phyloP scores from a whole-genome alignment of 305 asterid genomes.

The Solanum hybrid region DNA sequence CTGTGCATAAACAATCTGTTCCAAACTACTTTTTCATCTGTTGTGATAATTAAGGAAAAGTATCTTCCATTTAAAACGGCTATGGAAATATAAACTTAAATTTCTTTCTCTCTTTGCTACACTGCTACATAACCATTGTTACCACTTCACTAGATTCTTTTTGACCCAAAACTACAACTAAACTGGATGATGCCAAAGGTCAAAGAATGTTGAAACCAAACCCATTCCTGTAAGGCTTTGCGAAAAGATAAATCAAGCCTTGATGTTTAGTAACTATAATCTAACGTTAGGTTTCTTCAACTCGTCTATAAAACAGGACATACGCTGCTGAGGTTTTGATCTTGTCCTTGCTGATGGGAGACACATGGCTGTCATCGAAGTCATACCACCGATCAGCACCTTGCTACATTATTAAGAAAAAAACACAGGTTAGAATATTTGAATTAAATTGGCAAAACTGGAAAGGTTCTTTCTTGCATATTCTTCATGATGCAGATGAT shows the following conservation, averaged over 20 bases:
- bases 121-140: not conserved
- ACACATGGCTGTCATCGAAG: constrained; percentile 82
- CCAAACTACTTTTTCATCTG: constrained; percentile 3
- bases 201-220: constrained; percentile 30
- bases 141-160: not conserved
- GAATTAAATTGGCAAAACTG: not conserved
- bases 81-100: constrained; percentile 3
- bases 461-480: not conserved
- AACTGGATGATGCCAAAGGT: constrained; percentile 19
- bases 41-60: not conserved
- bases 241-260: constrained; percentile 16
- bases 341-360: constrained; percentile 68
- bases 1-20: constrained; percentile 4
- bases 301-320: constrained; percentile 79
- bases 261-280: constrained; percentile 14
- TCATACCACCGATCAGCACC: constrained; percentile 83
- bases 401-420: constrained; percentile 41
- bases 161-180: constrained; percentile 23
- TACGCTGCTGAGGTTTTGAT: constrained; percentile 90
- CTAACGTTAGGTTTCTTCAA: constrained; percentile 37
- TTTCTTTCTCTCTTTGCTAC: not conserved
- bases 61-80: constrained; percentile 7
- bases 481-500: not conserved
- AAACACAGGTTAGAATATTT: not conserved
- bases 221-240: constrained; percentile 12